phyloP scores from a whole-genome alignment of 352 stramenopile genomes.

The Peronospora farinosa region DNA sequence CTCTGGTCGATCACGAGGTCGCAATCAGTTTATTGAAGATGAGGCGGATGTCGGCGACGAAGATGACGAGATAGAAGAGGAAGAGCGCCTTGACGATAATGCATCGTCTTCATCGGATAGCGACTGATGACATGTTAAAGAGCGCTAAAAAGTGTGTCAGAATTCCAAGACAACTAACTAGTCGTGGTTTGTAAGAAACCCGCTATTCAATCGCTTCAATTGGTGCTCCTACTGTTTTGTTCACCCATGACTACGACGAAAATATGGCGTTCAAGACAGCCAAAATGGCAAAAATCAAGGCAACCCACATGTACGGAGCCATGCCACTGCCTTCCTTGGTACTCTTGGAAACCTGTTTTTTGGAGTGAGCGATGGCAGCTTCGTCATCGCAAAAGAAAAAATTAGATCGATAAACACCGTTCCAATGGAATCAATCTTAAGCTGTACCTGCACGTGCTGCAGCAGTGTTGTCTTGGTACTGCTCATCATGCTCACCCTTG shows the following conservation, averaged over 20 bases:
- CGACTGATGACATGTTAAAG: conserved; percentile 14
- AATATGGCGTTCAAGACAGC: conserved; percentile 29
- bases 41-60: conserved; percentile 70
- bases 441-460: conserved; percentile 48
- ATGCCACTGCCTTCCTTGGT: conserved; percentile 25
- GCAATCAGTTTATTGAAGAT: conserved; percentile 73
- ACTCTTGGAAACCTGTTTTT: conserved; percentile 57
- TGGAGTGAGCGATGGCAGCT: conserved; percentile 65
- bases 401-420: conserved; percentile 2
- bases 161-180: conserved; percentile 3
- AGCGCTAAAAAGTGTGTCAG: neutral
- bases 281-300: conserved; percentile 37
- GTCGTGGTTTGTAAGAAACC: neutral
- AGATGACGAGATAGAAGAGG: conserved; percentile 35
- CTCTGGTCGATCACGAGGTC: conserved; percentile 16
- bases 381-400: conserved; percentile 5
- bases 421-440: neutral
- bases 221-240: neutral
- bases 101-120: conserved; percentile 28
- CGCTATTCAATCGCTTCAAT: neutral
- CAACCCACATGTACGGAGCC: conserved; percentile 33
- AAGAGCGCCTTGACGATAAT: conserved; percentile 17
- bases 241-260: conserved; percentile 10
- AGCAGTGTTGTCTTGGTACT: conserved; percentile 41
- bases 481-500: conserved; percentile 24